Percentiles rank a stretch among this genome's conserved stretches.
phyloP scores from a whole-genome alignment of 106 monocot species.

The Amphibolis antarctica region DNA sequence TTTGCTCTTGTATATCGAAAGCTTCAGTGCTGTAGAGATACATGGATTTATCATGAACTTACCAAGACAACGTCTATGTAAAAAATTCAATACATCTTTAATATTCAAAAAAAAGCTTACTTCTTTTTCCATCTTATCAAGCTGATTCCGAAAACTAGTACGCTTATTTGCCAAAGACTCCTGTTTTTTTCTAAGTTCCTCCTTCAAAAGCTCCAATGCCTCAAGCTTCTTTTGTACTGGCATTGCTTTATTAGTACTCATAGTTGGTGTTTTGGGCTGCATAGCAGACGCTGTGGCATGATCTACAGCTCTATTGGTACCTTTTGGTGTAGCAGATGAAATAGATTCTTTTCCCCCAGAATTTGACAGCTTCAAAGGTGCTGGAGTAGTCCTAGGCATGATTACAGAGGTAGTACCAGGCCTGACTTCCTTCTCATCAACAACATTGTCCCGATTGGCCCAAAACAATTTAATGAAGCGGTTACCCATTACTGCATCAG shows the following conservation, averaged over 20 bases:
- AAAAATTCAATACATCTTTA: no score
- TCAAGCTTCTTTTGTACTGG: conserved; percentile 40
- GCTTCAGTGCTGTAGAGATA: no score
- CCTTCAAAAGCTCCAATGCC: conserved; percentile 57
- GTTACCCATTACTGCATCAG: conserved; percentile 99
- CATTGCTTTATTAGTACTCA: conserved; percentile 28
- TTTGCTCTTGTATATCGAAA: no score
- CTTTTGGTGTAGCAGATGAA: conserved; percentile 21
- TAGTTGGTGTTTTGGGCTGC: conserved; percentile 18
- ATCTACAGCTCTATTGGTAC: conserved; percentile 14
- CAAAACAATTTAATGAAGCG: conserved; percentile 92
- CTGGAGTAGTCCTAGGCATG: conserved; percentile 1
- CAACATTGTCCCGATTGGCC: conserved; percentile 88
- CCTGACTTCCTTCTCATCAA: conserved; percentile 32
- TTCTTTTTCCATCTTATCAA: conserved; percentile 76
- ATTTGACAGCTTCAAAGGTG: conserved; percentile 14
- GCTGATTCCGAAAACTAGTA: conserved; percentile 62
- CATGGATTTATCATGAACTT: no score
- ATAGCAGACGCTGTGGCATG: conserved; percentile 9
- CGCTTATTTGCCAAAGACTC: conserved; percentile 71
- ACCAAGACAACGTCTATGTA: no score
- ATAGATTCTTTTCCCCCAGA: conserved; percentile 31
- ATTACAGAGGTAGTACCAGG: conserved; percentile 2
- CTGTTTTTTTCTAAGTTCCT: conserved; percentile 92
- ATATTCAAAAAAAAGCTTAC: conserved; percentile 21